These are phyloP conservation scores for Clonostachys byssicola DNA, from an alignment of 2,329 filamentous ascomycete species.

Conservation along the genomic window DNA sequence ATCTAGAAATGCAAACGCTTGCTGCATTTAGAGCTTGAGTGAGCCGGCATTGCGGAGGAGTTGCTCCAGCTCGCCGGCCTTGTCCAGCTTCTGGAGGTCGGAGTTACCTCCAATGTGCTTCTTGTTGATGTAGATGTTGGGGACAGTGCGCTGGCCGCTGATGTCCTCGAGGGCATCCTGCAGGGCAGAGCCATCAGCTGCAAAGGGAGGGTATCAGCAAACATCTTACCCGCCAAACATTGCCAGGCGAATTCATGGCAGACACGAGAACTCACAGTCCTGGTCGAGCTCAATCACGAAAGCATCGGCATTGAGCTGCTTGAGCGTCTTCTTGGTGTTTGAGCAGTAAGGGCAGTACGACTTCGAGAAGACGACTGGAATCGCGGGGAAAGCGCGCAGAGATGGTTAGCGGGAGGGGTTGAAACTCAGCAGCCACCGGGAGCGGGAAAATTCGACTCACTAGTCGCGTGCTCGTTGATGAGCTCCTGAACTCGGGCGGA, in stretches of 20 bases:
- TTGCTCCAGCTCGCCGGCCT: conserved; percentile 28
- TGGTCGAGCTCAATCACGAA: conserved; percentile 80
- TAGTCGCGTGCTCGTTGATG: conserved; percentile 85
- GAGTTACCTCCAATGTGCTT: conserved; percentile 97
- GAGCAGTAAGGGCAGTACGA: conserved; percentile 93
- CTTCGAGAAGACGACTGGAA: conserved; percentile 88
- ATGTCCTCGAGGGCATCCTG: conserved; percentile 81
- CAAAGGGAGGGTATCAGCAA: conserved; percentile 9
- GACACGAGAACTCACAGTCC: conserved; percentile 54
- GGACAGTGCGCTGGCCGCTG: conserved; percentile 81
- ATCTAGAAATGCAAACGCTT: conserved; percentile 13
- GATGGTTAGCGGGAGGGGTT: background rate
- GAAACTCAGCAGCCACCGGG: background rate
- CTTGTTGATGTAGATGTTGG: conserved; percentile 89
- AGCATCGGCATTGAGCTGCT: conserved; percentile 66
- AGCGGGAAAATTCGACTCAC: conserved; percentile 42
- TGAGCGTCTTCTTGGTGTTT: conserved; percentile 71
- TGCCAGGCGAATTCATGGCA: background rate
- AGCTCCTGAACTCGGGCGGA: conserved; percentile 51
- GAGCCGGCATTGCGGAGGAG: conserved; percentile 38
- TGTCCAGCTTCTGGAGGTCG: conserved; percentile 64
- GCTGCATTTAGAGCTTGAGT: conserved; percentile 22
- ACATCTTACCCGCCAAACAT: background rate
- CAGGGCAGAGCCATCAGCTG: conserved; percentile 78
- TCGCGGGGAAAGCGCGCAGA: background rate